Evolutionary conservation across 768 basidiomycete species (phyloP).

Genomic region (Neoboletus magnificus): DNA sequence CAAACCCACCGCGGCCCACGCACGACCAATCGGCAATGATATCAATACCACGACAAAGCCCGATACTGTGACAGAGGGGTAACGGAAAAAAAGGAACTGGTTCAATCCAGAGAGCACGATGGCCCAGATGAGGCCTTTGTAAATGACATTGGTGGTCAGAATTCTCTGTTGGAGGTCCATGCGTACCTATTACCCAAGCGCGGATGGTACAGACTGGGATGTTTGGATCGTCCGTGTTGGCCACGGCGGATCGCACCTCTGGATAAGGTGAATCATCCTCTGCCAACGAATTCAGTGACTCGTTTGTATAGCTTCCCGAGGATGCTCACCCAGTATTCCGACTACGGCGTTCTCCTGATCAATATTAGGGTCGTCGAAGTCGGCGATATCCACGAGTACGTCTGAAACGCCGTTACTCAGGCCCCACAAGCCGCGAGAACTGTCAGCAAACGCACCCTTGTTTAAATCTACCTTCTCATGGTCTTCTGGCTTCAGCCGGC

Average conservation of each 20-base stretch:
- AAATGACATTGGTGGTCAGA: not conserved
- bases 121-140: constrained; percentile 42
- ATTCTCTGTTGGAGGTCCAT: accelerated
- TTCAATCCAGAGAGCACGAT: constrained; percentile 69
- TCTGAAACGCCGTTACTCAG: not conserved
- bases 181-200: constrained; percentile 53
- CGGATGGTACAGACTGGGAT: constrained; percentile 62
- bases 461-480: constrained; percentile 14
- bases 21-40: constrained; percentile 64
- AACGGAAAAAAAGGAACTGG: constrained; percentile 76
- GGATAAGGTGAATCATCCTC: constrained; percentile 84
- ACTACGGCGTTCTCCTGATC: constrained; percentile 20
- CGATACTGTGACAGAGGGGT: constrained; percentile 43
- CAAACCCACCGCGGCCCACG: constrained; percentile 47
- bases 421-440: not conserved
- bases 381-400: not conserved
- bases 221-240: constrained; percentile 64
- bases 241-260: constrained; percentile 75
- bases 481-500: constrained; percentile 2
- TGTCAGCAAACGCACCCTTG: constrained; percentile 1
- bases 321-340: constrained; percentile 18
- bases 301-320: not conserved
- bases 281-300: constrained; percentile 18
- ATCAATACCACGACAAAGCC: constrained; percentile 68
- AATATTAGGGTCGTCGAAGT: constrained; percentile 39